Evolutionary conservation across 2,329 filamentous ascomycete genomes (phyloP), one percentile per base, ranked within the genome.

Genomic region (Plectosphaerella cucumerina): DNA sequence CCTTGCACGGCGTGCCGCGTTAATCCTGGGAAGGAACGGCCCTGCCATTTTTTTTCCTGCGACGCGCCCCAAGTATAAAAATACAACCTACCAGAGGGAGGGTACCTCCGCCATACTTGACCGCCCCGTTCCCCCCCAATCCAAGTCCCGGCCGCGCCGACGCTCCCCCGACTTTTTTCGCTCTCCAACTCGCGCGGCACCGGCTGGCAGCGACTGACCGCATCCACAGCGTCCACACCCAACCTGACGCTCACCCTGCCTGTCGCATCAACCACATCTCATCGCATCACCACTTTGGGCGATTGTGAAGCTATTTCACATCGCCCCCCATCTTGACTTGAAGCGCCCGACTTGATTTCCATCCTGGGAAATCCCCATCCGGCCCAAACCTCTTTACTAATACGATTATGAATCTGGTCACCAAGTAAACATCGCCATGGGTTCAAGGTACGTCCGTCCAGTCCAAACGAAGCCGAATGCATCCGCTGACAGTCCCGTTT

Each of bases 51-150:
- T 42, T n/a, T 42, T 42, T 42, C 18, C 39, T 42, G 39, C 39
- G 39, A 42, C 39, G 39, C 39, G 52, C 47, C 44, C 50, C 49
- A 50, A 48, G 54, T 56, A 56, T 54, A 56, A 55, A 56, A 55
- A 51, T 56, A 54, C 54, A 55, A 50, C 31, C 18, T 50, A 39
- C 50, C 54, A 49, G 49, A 52, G 50, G 39, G 39, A 42, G 39
- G 47, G 37, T 48, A 48, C 47, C 47, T 42, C 22, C 42, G 47
- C 47, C 47, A 48, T 48, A 48, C 37, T 48, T 48, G 35, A 48
- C 47, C 42, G 37, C 47, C 37, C 47, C 47, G 52, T 54, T 53
- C 47, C 47, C 37, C 23, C 47, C 47, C 47, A 48, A 35, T 39
- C 47, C 34, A 50, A 50, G 50, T 44, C 50, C 50, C 26, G 41